phyloP scores from a whole-genome alignment of 805 yeast species.

The Maudiozyma serrabonitensis region DNA sequence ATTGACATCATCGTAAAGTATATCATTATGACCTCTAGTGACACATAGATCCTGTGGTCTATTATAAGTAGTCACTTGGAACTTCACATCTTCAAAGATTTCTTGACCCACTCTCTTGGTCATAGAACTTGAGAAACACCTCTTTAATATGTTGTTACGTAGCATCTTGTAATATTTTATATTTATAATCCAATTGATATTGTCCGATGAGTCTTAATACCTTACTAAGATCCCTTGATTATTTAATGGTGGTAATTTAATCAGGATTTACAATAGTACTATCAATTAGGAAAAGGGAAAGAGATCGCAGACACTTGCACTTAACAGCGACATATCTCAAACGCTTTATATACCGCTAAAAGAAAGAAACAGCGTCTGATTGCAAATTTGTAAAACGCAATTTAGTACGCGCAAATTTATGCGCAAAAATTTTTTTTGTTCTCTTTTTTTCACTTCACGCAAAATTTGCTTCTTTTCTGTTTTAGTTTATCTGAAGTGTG shows the following conservation, averaged over 20 bases:
- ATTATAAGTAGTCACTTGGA: constrained; percentile 66
- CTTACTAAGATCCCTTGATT: background rate
- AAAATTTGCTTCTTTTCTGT: too few relatives aligned
- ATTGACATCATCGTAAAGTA: constrained; percentile 64
- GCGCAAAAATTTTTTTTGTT: background rate
- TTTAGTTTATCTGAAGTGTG: background rate
- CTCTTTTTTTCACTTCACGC: too few relatives aligned
- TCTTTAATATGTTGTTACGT: constrained; percentile 11
- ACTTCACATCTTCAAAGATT: constrained; percentile 5
- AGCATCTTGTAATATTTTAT: background rate
- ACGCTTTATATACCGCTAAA: background rate
- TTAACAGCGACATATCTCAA: constrained; percentile 6
- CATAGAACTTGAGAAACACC: constrained; percentile 10
- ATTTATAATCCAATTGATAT: background rate
- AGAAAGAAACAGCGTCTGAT: background rate
- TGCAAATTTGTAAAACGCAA: background rate
- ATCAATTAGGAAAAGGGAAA: background rate
- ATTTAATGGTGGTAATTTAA: background rate
- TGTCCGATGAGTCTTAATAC: background rate
- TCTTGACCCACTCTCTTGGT: constrained; percentile 7
- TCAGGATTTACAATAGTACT: background rate
- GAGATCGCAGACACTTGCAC: constrained; percentile 14
- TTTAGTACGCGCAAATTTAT: background rate
- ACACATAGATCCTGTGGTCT: constrained; percentile 64
- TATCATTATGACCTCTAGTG: constrained; percentile 74